Evolutionary conservation across 352 stramenopile genomes (phyloP), one percentile per base, ranked within the genome.

Genomic region (Aphanomyces stellatus): DNA sequence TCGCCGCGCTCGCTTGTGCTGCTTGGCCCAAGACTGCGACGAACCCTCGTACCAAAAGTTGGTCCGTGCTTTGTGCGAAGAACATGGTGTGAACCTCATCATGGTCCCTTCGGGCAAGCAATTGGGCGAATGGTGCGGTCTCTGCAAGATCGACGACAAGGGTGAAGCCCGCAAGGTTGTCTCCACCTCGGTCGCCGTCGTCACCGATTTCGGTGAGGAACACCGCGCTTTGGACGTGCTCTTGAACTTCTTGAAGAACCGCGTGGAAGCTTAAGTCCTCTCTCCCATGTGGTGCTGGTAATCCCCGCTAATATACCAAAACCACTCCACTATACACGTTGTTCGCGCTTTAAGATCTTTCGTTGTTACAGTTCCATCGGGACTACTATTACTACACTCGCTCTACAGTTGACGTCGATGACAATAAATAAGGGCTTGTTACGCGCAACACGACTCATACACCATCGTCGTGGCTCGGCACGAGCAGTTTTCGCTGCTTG

Each of bases 161-260:
- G 97, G 97, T 56, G 90, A 98, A 75, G 91, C 97, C 63, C 97
- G 95, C 78, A 99, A 99, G 93, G 96, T 98, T 61, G 97, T 99
- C 33, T 97, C 93, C 56, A 99, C 95, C 60, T 99, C 95, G 65
- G 98, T 92, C 78, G 95, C 95, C 67, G 96, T 99, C 71, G 97
- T 99, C 75, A 99, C 97, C 53, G 97, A 99, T 80, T 99, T 99
- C 74, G 98, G 98, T 80, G 96, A 99, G 87, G 97, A 99, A 77
- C 98, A 92, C 43, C 90, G 96, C 78, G 97, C 96, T 53, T 87
- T 99, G 59, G 97, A 96, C 71, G 91, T 99, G 59, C 90, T 99
- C 49, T 85, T 99, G 67, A 94, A 99, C 76, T 99, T 99, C 88
- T 90, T 99, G 70, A 98, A 99, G 88, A 98, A 85, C 72, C 87